Evolutionary conservation across 306 rosid genomes (phyloP).

Genomic region (Malus orientalis): DNA sequence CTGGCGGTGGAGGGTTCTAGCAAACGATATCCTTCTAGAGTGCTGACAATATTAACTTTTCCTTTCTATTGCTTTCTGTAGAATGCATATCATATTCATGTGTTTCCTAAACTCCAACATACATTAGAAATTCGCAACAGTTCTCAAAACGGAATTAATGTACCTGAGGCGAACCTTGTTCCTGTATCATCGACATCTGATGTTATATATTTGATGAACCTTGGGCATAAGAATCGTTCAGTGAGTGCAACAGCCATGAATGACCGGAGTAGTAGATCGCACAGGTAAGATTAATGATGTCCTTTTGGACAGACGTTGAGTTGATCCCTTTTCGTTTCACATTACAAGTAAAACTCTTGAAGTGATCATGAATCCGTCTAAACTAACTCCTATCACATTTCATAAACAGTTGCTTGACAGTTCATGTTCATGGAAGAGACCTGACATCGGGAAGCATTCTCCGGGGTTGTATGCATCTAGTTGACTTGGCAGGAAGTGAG

Average conservation of each 20-base stretch:
- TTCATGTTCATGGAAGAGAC: constrained; percentile 91
- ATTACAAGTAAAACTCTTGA: not conserved
- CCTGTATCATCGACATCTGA: constrained; percentile 71
- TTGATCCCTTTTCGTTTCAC: not conserved
- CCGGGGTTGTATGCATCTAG: constrained; percentile 88
- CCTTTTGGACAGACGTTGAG: not conserved
- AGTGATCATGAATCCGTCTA: not conserved
- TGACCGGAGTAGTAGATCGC: constrained; percentile 89
- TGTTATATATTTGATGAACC: constrained; percentile 73
- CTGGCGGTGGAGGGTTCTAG: constrained; percentile 47
- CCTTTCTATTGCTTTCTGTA: not conserved
- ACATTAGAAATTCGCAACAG: constrained; percentile 84
- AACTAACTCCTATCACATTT: not conserved
- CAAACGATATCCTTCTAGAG: constrained; percentile 77
- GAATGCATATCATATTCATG: constrained; percentile 1
- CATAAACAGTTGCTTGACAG: constrained; percentile 77
- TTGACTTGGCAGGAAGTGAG: constrained; percentile 98
- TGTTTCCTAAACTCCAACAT: constrained; percentile 34
- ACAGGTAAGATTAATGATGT: constrained; percentile 39
- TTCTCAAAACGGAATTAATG: constrained; percentile 66
- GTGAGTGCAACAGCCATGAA: constrained; percentile 89
- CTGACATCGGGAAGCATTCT: constrained; percentile 52
- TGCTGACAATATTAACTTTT: not conserved
- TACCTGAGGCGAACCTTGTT: constrained; percentile 76
- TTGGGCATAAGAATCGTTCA: constrained; percentile 74